These are phyloP conservation scores for Magnolia officinalis DNA, from an alignment of 164 flowering plant species.

Conservation along the genomic window DNA sequence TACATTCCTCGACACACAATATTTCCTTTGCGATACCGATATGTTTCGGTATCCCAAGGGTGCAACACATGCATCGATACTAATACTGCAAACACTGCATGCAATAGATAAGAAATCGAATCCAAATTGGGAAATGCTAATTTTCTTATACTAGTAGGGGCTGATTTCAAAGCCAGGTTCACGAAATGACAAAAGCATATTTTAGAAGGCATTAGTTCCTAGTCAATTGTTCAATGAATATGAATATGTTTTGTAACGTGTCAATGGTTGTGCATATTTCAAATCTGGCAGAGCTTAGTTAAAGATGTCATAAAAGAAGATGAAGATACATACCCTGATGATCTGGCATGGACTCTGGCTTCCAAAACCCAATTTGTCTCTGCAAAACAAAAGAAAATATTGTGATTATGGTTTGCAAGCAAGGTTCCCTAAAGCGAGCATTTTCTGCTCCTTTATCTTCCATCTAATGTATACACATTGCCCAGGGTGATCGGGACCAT, in stretches of 20 bases:
- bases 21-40: too few species aligned
- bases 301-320: background rate
- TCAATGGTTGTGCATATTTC: background rate
- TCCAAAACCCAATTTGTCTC: conserved; percentile 66
- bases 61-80: too few species aligned
- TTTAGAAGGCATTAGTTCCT: background rate
- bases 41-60: too few species aligned
- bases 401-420: background rate
- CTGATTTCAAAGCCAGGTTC: background rate
- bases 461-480: background rate
- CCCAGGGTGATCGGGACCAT: background rate
- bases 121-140: too few species aligned
- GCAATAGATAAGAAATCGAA: too few species aligned
- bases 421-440: background rate
- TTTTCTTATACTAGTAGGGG: too few species aligned
- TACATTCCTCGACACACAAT: background rate
- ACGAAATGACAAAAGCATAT: background rate
- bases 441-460: background rate
- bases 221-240: background rate
- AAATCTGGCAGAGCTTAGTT: background rate
- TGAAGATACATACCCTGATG: conserved; percentile 37
- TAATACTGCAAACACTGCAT: too few species aligned
- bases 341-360: conserved; percentile 32
- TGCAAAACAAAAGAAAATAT: conserved; percentile 22
- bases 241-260: background rate